Percentiles rank a stretch among this genome's conserved stretches.
phyloP scores from a whole-genome alignment of 2,329 filamentous ascomycete species.

The Elsinoe arachidis region DNA sequence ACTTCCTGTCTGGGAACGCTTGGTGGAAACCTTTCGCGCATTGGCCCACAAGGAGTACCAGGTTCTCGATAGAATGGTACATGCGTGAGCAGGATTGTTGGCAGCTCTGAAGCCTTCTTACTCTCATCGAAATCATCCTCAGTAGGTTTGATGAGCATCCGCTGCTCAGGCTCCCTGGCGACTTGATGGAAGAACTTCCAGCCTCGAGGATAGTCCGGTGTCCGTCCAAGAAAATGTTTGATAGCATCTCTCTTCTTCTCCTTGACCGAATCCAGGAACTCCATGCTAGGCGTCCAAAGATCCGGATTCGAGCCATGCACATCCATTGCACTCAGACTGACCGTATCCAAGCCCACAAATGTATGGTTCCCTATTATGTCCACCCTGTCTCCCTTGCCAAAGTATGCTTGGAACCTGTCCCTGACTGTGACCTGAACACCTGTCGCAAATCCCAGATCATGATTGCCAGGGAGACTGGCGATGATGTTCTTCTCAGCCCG shows the following conservation, averaged over 20 bases:
- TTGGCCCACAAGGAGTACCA: slow-evolving; percentile 78
- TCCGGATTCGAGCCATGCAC: slow-evolving; percentile 48
- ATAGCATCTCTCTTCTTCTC: slow-evolving; percentile 58
- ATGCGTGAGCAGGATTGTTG: slow-evolving; percentile 82
- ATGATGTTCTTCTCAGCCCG: slow-evolving; percentile 73
- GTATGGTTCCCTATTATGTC: slow-evolving; percentile 93
- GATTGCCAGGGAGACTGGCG: slow-evolving; percentile 82
- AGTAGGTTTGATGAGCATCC: slow-evolving; percentile 24
- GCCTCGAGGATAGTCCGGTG: slow-evolving; percentile 26
- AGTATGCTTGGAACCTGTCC: slow-evolving; percentile 76
- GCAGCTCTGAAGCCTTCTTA: slow-evolving; percentile 49
- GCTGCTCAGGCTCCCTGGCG: slow-evolving; percentile 24
- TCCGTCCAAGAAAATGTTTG: slow-evolving; percentile 59
- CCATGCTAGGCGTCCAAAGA: slow-evolving; percentile 67
- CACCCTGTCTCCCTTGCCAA: slow-evolving; percentile 83
- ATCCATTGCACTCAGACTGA: slow-evolving; percentile 72
- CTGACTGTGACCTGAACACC: slow-evolving; percentile 74
- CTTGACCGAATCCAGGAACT: slow-evolving; percentile 64
- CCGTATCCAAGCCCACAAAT: slow-evolving; percentile 81
- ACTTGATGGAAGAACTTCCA: slow-evolving; percentile 24
- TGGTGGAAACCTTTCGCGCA: slow-evolving; percentile 76
- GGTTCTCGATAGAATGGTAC: slow-evolving; percentile 77
- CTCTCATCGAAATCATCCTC: slow-evolving; percentile 25
- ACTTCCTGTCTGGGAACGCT: slow-evolving; percentile 37
- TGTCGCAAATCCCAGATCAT: slow-evolving; percentile 84